Evolutionary conservation across 2,329 filamentous ascomycete species (phyloP), one percentile per base, ranked within the genome.

Genomic region (Paraconiothyrium brasiliense): DNA sequence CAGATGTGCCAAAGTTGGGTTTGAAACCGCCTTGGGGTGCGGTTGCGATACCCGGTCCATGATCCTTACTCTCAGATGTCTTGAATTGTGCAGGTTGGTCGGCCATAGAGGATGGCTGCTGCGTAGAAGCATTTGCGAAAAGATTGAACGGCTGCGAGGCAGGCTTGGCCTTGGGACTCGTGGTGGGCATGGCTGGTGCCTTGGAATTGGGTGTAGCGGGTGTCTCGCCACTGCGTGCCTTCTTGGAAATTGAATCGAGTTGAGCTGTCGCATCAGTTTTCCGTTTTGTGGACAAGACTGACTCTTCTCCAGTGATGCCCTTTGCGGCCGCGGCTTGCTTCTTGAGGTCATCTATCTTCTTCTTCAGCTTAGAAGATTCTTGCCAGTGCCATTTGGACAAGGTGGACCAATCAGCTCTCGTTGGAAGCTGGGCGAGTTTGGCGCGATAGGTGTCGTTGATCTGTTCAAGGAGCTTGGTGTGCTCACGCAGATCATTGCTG

Each of bases 301-400:
- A 74, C 55, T 77, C 75, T 32, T 67, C 62, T 9, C 75, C 74
- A 41, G 74, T 76, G 47, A 77, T 59, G 1, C 75, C 75, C 49
- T 71, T 75, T 6, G 63, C 65, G 1, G 61, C 52, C 14, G 75
- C 74, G 4, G 64, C 70, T 47, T 75, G 65, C 64, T 77, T 76
- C 57, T 69, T 77, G 22, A 68, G 62, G 13, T 59, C 62, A 5
- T 67, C 67, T 11, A 78, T 74, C 66, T 73, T 71, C 47, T 67
- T 70, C 56, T 70, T 71, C 30, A 78, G 66, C 13, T 69, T 64
- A 8, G 63, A 64, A 11, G 74, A 67, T 39, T 71, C 62, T 52
- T 72, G 70, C 27, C 65, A 59, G 58, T 78, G 76, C 72, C 73
- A 78, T 8, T 66, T 60, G 13, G 74, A 76, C 24, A 78, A 43